Evolutionary conservation across 257 asterid genomes (phyloP).

Genomic region (Penstemon eatonii): DNA sequence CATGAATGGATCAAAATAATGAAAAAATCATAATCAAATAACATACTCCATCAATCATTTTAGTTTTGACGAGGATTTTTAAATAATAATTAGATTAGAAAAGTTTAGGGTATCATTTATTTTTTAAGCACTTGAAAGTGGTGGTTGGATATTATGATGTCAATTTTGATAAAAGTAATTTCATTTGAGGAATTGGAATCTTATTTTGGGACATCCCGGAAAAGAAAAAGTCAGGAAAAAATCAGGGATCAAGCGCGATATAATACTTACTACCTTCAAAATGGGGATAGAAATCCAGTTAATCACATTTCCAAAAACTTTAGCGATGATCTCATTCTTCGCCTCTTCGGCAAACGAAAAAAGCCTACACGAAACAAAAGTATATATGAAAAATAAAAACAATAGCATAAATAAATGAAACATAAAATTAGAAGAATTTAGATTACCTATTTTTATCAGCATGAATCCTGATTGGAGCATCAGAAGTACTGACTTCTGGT

Average conservation of each 20-base stretch:
- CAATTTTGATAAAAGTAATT: too few relatives aligned
- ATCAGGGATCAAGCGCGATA: too few relatives aligned
- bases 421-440: conserved; percentile 28
- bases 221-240: too few relatives aligned
- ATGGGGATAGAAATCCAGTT: conserved; percentile 25
- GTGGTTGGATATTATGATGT: too few relatives aligned
- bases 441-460: conserved; percentile 19
- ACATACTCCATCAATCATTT: too few relatives aligned
- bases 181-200: too few relatives aligned
- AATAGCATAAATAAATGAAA: neutral
- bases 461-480: conserved; percentile 26
- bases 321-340: conserved; percentile 26
- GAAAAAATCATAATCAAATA: neutral
- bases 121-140: too few relatives aligned
- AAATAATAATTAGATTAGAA: too few relatives aligned
- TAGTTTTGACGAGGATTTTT: too few relatives aligned
- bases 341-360: conserved; percentile 21
- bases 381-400: neutral
- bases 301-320: conserved; percentile 21
- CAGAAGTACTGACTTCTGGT: conserved; percentile 1
- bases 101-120: too few relatives aligned
- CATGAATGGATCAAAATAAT: neutral
- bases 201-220: too few relatives aligned
- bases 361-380: conserved; percentile 3
- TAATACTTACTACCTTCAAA: conserved; percentile 14